phyloP scores from a whole-genome alignment of 805 yeast genomes.

The Kluyveromyces siamensis region DNA sequence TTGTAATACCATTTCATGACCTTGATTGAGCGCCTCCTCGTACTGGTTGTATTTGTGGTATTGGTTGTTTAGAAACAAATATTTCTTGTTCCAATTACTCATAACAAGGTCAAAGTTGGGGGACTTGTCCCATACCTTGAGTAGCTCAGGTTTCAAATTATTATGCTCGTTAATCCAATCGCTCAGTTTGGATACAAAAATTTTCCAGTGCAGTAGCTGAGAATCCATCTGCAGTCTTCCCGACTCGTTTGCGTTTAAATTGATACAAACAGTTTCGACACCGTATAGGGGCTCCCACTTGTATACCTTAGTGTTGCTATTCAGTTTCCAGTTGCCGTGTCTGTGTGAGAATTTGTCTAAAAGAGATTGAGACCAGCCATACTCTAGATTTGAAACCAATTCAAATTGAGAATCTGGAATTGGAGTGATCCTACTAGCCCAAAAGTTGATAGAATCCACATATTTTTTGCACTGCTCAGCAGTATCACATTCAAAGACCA shows the following conservation, averaged over 20 bases:
- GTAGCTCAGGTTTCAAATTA: conserved; percentile 29
- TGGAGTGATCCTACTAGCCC: conserved; percentile 82
- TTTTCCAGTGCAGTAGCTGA: conserved; percentile 33
- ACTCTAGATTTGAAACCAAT: conserved; percentile 64
- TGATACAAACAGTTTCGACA: conserved; percentile 16
- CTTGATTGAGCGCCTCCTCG: conserved; percentile 26
- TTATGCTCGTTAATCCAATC: conserved; percentile 36
- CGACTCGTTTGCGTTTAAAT: conserved; percentile 4
- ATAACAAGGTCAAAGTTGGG: conserved; percentile 24
- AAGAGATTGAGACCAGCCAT: conserved; percentile 54
- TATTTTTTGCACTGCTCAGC: conserved; percentile 58
- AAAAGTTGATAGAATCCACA: conserved; percentile 73
- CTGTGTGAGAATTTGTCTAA: background rate
- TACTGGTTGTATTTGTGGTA: conserved; percentile 29
- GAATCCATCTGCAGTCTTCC: conserved; percentile 15
- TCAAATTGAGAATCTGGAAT: conserved; percentile 64
- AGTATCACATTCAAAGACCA: conserved; percentile 49
- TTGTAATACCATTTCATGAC: background rate
- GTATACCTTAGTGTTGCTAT: background rate
- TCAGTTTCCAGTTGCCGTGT: background rate
- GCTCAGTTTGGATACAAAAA: conserved; percentile 34
- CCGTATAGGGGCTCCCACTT: conserved; percentile 20
- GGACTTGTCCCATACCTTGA: conserved; percentile 28
- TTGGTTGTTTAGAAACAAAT: conserved; percentile 30
- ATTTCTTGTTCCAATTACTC: conserved; percentile 36